Evolutionary conservation across 148 eudicot species (phyloP), one percentile per base, ranked within the genome.

Genomic region (Suaeda aralocaspica): DNA sequence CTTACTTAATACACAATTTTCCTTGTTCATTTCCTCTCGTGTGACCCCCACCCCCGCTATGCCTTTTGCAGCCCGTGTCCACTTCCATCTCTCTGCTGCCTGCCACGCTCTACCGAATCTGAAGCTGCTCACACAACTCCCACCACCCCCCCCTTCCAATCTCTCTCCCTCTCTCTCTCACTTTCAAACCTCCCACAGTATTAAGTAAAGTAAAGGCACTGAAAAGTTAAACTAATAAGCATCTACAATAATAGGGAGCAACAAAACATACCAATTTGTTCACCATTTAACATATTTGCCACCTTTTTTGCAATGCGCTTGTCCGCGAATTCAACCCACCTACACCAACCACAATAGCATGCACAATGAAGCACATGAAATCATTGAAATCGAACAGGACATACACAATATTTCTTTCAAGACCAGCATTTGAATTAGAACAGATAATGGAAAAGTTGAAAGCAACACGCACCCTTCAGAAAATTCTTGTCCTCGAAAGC

Each of bases 311-410:
- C 97, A 42, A 85, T 74, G 73, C 80, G 76, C 72, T 86, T 91
- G 73, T 91, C 79, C 3, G 87, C 72, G 72, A 93, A 93, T 71
- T 93, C 98, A 71, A 94, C 97, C 97, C 98, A 94, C 89, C 97
- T 91, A 78, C 73, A 82, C n/a, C 42, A 70, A 39, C 66, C 55
- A 33, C 50, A 31, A 58, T 55, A n/a, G 63, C 51, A 60, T 36
- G 29, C 22, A 25, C 22, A 42, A 78, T 26, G 59, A 74, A 34
- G 19, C 50, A 44, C n/a, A 18, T 16, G 33, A 69, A 45, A 4
- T 21, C 51, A 28, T 22, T 26, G 30, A 67, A 42, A 36, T 44
- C 45, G 55, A 74, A 45, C 34, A 66, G 11, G 49, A 48, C 44
- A 21, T 14, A 36, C 24, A 51, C 24, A 59, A 70, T 18, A 45